A percentile compares a stretch with the other conserved stretches of the same genome.
phyloP scores from a whole-genome alignment of 371 early-diverging fungal genomes.

The Apophysomyces ossiformis region DNA sequence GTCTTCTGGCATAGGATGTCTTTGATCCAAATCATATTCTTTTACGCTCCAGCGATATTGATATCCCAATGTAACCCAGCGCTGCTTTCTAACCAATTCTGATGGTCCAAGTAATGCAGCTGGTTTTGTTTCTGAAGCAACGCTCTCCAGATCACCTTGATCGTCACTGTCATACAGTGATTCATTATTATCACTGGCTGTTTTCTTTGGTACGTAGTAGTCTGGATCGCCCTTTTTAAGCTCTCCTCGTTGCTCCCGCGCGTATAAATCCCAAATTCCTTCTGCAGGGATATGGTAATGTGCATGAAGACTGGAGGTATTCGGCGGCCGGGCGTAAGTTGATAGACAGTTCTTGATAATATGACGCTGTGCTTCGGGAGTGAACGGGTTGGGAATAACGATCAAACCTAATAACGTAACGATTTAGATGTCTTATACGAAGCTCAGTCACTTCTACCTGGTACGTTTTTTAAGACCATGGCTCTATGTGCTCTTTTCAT shows the following conservation, averaged over 20 bases:
- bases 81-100: slow-evolving; percentile 62
- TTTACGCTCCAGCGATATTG: slow-evolving; percentile 94
- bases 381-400: slow-evolving; percentile 77
- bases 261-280: slow-evolving; percentile 75
- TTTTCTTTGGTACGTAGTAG: slow-evolving; percentile 30
- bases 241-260: slow-evolving; percentile 36
- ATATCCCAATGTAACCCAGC: slow-evolving; percentile 91
- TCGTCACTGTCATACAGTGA: slow-evolving; percentile 16
- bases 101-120: slow-evolving; percentile 41
- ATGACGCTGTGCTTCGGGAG: slow-evolving; percentile 65
- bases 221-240: slow-evolving; percentile 23
- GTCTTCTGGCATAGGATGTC: slow-evolving; percentile 55
- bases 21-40: slow-evolving; percentile 67
- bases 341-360: slow-evolving; percentile 68
- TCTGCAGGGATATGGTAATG: slow-evolving; percentile 70
- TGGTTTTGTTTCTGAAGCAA: slow-evolving; percentile 5
- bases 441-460: slow-evolving; percentile 20
- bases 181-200: slow-evolving; percentile 22
- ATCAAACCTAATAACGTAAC: slow-evolving; percentile 62
- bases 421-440: not conserved
- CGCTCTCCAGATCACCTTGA: slow-evolving; percentile 17
- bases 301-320: slow-evolving; percentile 83
- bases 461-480: slow-evolving; percentile 40
- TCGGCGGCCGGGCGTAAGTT: slow-evolving; percentile 74
- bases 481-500: slow-evolving; percentile 20